These are phyloP conservation scores for Pugionium dolabratum DNA, from an alignment of 345 rosid species.

Conservation along the genomic window DNA sequence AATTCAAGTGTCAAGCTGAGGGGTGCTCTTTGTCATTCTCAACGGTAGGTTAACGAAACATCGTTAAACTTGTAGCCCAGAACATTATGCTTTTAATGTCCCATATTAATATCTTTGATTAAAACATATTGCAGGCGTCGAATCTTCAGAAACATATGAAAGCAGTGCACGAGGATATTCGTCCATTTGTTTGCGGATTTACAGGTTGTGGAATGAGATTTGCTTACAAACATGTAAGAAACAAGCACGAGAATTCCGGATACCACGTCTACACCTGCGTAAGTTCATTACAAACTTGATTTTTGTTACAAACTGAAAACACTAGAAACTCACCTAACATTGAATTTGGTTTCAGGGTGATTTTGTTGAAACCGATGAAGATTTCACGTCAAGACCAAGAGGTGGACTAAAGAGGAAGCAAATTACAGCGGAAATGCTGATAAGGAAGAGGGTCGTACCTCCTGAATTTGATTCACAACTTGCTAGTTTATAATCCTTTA, in stretches of 20 bases:
- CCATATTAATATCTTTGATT: no score
- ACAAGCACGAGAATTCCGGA: neutral
- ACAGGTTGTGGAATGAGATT: neutral
- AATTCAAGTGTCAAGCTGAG: slow-evolving; percentile 51
- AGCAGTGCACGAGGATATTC: neutral
- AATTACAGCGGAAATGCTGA: slow-evolving; percentile 49
- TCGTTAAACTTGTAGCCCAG: no score
- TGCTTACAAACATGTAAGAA: neutral
- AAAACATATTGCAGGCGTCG: no score
- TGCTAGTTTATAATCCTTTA: no score
- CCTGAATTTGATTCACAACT: no score
- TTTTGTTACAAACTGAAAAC: no score
- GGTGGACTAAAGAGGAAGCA: slow-evolving; percentile 72
- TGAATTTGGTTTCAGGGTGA: slow-evolving; percentile 55
- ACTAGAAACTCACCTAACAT: neutral
- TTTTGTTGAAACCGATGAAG: slow-evolving; percentile 61
- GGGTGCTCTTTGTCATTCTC: slow-evolving; percentile 62
- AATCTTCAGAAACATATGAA: no score
- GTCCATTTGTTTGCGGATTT: neutral
- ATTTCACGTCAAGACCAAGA: slow-evolving; percentile 62
- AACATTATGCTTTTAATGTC: no score
- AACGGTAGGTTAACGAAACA: slow-evolving; percentile 44
- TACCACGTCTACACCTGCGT: neutral
- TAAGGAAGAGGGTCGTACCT: no score
- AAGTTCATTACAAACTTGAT: neutral